Conservation (phyloP, 371 early-diverging fungal species). For the Syncephalastrum monosporum region DNA sequence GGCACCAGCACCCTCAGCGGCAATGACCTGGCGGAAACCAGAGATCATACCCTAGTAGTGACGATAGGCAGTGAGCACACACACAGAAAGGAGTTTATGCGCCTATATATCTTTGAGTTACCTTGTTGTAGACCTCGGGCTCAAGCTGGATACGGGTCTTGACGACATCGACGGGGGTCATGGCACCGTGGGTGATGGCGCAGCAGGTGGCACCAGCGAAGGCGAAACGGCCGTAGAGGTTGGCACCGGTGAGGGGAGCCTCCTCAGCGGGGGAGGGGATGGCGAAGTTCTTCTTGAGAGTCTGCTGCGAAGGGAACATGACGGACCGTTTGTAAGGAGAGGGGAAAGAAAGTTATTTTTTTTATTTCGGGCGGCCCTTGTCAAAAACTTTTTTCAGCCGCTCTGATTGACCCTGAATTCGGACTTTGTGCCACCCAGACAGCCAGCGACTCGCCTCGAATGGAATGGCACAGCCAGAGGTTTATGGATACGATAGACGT, state of each 20-base stretch:
- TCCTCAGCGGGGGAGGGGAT: constrained; percentile 48
- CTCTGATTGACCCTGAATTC: no score
- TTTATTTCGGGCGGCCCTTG: no score
- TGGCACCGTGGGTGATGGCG: constrained; percentile 74
- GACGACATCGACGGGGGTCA: constrained; percentile 64
- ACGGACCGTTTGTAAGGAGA: constrained; percentile 7
- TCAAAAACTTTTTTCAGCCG: no score
- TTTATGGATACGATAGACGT: no score
- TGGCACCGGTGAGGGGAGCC: constrained; percentile 58
- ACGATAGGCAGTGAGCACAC: background rate
- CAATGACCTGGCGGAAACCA: constrained; percentile 71
- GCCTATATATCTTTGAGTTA: constrained; percentile 11
- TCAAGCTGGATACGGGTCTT: constrained; percentile 71
- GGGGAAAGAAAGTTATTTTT: constrained; percentile 1
- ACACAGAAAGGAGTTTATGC: background rate
- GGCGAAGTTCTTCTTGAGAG: constrained; percentile 45
- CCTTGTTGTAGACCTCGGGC: constrained; percentile 68
- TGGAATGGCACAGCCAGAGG: no score
- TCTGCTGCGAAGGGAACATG: constrained; percentile 46
- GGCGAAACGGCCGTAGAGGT: constrained; percentile 72
- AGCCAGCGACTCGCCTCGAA: no score
- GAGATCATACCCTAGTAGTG: constrained; percentile 45
- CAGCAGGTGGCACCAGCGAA: constrained; percentile 77
- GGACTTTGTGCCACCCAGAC: no score
- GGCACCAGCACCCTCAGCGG: constrained; percentile 83